Conservation (phyloP, 2,329 filamentous ascomycete genomes). For the Colletotrichum orchidophilum region DNA sequence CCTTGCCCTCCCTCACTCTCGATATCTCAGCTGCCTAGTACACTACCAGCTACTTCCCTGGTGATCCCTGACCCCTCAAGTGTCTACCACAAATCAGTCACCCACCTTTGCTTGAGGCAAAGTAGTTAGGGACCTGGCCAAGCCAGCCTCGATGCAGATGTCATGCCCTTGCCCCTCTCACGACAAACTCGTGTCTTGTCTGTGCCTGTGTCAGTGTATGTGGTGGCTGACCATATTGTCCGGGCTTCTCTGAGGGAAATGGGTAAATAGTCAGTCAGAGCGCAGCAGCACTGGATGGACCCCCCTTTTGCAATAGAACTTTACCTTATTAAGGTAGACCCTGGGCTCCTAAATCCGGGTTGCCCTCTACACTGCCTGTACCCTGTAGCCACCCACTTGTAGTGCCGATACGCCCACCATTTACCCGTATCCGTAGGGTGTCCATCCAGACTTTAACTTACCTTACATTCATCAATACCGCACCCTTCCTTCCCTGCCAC, state of each 20-base stretch:
- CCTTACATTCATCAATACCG: slow-evolving; percentile 2
- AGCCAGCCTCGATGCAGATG: background rate
- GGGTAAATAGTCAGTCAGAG: background rate
- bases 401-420: slow-evolving; percentile 8
- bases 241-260: background rate
- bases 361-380: background rate
- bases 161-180: background rate
- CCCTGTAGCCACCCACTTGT: background rate
- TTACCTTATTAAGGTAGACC: slow-evolving; percentile 4
- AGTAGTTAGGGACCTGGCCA: background rate
- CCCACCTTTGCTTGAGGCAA: background rate
- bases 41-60: too few species aligned
- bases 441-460: background rate
- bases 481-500: slow-evolving; percentile 10
- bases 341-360: background rate
- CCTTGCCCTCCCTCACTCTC: background rate
- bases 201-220: slow-evolving; percentile 1
- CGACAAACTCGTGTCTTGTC: background rate
- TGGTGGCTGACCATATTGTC: slow-evolving; percentile 4
- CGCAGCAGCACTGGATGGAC: slow-evolving; percentile 3
- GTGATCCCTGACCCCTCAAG: background rate
- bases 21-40: background rate
- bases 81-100: background rate
- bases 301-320: background rate
- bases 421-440: background rate